phyloP scores from a whole-genome alignment of 2,329 filamentous ascomycete species.

The Lithohypha guttulata region DNA sequence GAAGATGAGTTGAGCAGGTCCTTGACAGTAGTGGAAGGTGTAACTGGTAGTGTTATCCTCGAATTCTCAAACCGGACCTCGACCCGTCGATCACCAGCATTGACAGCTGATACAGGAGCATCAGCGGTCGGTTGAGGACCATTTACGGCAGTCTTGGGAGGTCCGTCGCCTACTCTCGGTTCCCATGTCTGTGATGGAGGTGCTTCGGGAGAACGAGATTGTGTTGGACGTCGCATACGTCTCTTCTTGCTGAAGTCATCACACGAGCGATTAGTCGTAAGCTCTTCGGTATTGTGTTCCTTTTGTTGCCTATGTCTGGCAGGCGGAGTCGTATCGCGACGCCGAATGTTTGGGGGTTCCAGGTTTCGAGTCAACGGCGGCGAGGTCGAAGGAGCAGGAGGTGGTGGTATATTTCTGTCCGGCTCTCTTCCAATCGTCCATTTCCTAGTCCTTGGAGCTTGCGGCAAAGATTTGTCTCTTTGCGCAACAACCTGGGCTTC shows the following conservation, averaged over 20 bases:
- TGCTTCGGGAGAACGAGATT: background rate
- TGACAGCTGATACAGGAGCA: constrained; percentile 69
- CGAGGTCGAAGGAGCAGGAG: background rate
- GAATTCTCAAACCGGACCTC: constrained; percentile 61
- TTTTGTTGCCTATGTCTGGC: background rate
- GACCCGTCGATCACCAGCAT: constrained; percentile 65
- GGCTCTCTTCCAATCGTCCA: background rate
- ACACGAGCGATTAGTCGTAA: background rate
- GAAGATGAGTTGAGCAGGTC: constrained; percentile 63
- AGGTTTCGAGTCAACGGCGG: background rate
- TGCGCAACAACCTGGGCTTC: background rate
- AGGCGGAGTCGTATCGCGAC: too few species aligned
- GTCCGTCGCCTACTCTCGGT: constrained; percentile 4
- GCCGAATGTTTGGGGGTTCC: background rate
- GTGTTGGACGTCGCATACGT: background rate
- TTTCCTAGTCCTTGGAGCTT: background rate
- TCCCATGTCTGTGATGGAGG: background rate
- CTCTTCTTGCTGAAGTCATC: background rate
- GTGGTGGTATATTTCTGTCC: background rate
- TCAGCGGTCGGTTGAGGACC: constrained; percentile 36
- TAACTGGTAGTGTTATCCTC: constrained; percentile 60
- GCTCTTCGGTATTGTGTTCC: background rate
- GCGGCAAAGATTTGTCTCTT: background rate
- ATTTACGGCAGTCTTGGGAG: constrained; percentile 1
- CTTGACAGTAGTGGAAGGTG: constrained; percentile 59